Base-by-base conservation (phyloP, 306 rosid species). In the Senna tora region DNA sequence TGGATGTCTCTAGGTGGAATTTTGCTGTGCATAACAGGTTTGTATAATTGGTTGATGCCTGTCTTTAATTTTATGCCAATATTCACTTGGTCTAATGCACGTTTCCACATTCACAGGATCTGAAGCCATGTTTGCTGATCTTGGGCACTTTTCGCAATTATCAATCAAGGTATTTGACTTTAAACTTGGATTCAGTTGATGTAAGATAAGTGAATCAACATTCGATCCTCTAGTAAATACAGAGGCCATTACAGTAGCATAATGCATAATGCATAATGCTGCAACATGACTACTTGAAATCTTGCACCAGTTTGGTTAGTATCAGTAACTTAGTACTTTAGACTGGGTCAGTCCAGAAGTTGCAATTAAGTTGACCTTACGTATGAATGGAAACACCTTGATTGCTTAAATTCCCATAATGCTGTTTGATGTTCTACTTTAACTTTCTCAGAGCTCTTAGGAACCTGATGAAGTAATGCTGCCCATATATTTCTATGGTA, bases 101-200 rank as follows among this genome's bases (percentile, higher is more conserved):
- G 9, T 17, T 61, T 61, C 17, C 49, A 16, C 16, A 25, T 57
- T 30, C 47, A 46, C 88, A 94, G 97, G 98, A 66, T 91, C 95
- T 7, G 98, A 94, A 84, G 98, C 97, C 55, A 94, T 94, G 98
- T 94, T 94, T 84, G 98, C 96, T 80, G 98, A 94, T 85, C 97
- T 94, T 42, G 98, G 98, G 20, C 98, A 94, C 87, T 94, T 94
- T 51, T 86, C 97, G 3, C 97, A 91, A 41, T 78, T 86, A 67
- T 94, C 97, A 55, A 91, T 94, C 81, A 82, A 91, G 98, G 98
- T 94, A 82, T 45, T 19, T 61, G 39, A 39, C 59, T 52, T 72
- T 6, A 42, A 46, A 38, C 28, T 67, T 42, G 32, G 59, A 17
- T 58, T 65, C 15, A 17, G 55, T 56, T 49, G 12, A 16, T 46